Conservation (phyloP, 2,329 filamentous ascomycete species). For the Hymenoscyphus linearis region DNA sequence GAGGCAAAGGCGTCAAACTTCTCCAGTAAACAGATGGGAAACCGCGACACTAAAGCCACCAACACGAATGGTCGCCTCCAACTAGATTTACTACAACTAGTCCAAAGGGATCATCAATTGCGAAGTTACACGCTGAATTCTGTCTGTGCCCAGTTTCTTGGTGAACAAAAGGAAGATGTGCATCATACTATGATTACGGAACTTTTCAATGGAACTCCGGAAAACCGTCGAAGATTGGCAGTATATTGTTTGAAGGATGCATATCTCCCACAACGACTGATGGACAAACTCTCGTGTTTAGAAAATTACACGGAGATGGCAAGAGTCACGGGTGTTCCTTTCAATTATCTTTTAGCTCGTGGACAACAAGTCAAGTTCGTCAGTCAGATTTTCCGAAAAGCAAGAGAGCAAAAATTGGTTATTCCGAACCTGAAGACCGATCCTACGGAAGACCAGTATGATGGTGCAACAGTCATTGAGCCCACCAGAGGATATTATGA, state of each 20-base stretch:
- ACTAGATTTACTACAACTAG: constrained; percentile 86
- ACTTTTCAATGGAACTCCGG: constrained; percentile 90
- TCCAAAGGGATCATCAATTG: constrained; percentile 91
- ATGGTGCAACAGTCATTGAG: constrained; percentile 97
- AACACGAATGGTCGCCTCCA: constrained; percentile 94
- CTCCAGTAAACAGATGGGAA: constrained; percentile 97
- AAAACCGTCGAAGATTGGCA: constrained; percentile 83
- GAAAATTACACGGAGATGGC: constrained; percentile 99
- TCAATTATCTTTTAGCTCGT: constrained; percentile 86
- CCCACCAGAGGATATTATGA: constrained; percentile 90
- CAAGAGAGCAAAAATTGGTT: constrained; percentile 85
- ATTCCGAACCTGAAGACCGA: constrained; percentile 80
- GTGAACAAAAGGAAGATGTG: constrained; percentile 97
- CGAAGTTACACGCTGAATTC: constrained; percentile 97
- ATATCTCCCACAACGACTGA: constrained; percentile 85
- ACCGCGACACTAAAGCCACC: constrained; percentile 86
- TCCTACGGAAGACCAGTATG: constrained; percentile 77
- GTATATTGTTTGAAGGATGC: constrained; percentile 98
- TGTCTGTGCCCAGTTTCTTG: constrained; percentile 88
- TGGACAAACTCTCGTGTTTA: constrained; percentile 98
- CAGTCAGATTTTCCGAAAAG: constrained; percentile 94
- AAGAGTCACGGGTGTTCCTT: constrained; percentile 96
- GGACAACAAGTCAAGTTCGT: constrained; percentile 98
- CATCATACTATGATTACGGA: constrained; percentile 99
- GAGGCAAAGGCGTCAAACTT: constrained; percentile 76